Evolutionary conservation across 768 basidiomycete genomes (phyloP).

Genomic region (Boletales sp.): DNA sequence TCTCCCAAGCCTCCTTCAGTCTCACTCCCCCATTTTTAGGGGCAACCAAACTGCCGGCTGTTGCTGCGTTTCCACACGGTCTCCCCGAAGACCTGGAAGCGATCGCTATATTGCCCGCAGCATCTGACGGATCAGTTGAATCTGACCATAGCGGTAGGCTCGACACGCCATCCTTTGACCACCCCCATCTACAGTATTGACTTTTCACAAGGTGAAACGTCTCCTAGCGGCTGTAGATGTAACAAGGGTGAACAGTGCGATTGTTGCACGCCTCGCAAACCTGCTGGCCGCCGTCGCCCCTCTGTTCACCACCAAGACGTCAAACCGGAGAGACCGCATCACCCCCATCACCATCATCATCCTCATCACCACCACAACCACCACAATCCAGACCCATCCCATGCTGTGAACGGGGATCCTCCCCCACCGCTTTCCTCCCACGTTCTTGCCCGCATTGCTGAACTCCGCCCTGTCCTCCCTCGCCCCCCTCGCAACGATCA

Average conservation of each 20-base stretch:
- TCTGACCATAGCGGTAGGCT: constrained; percentile 67
- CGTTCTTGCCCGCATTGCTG: constrained; percentile 57
- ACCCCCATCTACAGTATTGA: constrained; percentile 40
- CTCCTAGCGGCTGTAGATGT: constrained; percentile 46
- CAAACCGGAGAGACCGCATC: constrained; percentile 24
- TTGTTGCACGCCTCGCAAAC: constrained; percentile 54
- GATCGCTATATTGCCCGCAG: constrained; percentile 31
- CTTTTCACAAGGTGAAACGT: constrained; percentile 43
- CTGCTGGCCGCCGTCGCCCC: constrained; percentile 33
- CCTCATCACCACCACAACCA: not conserved
- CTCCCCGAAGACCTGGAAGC: constrained; percentile 67
- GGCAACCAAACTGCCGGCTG: constrained; percentile 55
- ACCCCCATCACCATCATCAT: constrained; percentile 4
- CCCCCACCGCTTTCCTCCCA: constrained; percentile 38
- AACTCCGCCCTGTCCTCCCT: constrained; percentile 68
- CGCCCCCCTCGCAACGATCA: constrained; percentile 40
- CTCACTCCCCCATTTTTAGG: constrained; percentile 44
- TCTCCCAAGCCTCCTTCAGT: not conserved
- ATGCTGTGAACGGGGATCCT: constrained; percentile 6
- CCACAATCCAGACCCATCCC: constrained; percentile 16
- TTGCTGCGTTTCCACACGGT: constrained; percentile 80
- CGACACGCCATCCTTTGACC: constrained; percentile 42
- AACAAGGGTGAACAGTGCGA: constrained; percentile 46
- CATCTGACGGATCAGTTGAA: constrained; percentile 52
- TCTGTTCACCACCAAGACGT: constrained; percentile 28